Percentiles rank a stretch among this genome's conserved stretches.
Conservation (phyloP, 148 eudicot genomes). For the Gaultheria prostrata region DNA sequence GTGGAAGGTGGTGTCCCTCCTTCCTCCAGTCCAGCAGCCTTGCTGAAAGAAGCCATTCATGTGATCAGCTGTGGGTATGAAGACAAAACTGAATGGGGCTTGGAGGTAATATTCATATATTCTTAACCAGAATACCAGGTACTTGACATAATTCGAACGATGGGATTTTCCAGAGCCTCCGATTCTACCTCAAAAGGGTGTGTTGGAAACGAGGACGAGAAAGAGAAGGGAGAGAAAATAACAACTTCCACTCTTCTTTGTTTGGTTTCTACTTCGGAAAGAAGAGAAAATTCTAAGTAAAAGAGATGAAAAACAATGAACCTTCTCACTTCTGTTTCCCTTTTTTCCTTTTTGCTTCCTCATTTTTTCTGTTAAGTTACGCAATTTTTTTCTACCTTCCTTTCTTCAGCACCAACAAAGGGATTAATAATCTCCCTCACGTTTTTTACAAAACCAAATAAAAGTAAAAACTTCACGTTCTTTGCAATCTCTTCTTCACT, state of each 20-base stretch:
- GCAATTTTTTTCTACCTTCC: not conserved
- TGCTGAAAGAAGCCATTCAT: constrained; percentile 96
- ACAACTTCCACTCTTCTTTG: not conserved
- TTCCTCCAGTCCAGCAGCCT: constrained; percentile 92
- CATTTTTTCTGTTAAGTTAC: not conserved
- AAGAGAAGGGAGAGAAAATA: not conserved
- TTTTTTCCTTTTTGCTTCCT: too few relatives aligned
- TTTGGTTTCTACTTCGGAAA: not conserved
- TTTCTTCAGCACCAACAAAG: not conserved
- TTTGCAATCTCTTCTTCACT: not conserved
- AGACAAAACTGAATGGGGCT: constrained; percentile 98
- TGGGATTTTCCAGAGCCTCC: not conserved
- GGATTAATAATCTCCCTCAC: not conserved
- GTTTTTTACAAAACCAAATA: not conserved
- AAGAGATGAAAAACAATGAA: not conserved
- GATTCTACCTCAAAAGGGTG: not conserved
- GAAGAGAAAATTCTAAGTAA: not conserved
- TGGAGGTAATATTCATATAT: constrained; percentile 51
- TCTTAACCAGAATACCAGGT: not conserved
- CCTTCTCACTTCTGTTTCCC: too few relatives aligned
- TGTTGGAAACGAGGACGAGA: not conserved
- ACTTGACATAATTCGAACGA: not conserved
- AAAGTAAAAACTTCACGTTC: not conserved
- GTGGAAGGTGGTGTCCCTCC: constrained; percentile 98
- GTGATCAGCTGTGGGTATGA: constrained; percentile 98